Base-by-base conservation (phyloP, 164 flowering plant genomes). In the Berberis vulgaris region DNA sequence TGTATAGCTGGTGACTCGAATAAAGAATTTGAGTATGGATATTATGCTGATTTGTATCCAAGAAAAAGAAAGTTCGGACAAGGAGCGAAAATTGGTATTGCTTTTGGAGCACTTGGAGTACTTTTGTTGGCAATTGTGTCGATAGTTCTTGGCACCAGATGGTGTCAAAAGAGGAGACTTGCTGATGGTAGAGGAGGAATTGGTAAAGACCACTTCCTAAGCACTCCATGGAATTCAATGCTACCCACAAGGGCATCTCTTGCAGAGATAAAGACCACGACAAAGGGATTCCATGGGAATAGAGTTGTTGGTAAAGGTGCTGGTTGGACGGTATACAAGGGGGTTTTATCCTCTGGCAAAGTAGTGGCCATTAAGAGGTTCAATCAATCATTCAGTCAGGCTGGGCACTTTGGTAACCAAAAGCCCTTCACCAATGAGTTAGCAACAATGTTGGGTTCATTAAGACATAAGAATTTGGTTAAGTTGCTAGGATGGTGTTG, bases 401-500 rank as follows among this genome's bases (percentile, higher is more conserved):
- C 55, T 1, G 75, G 67, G 10, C 40, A 54, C 26, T 26, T 26
- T 49, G 67, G 76, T 5, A 73, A 73, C 52, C 26, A 26, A 26
- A 26, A 26, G 26, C 82, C 86, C 8, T 89, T 84, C 60, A 65
- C 58, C 5, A 78, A 72, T 1, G 96, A 89, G 71, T 73, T 89
- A 57, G 77, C 79, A 1, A 81, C 86, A 50, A 81, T 84, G 80
- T 71, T 65, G 38, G 82, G 83, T 60, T 78, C 82, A 70, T 77
- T 87, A 50, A 69, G 77, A 59, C 97, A 90, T 79, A 81, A 73
- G 62, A 83, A 90, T 61, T 67, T 91, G 50, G 84, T 91, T 43
- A 85, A 83, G 75, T 80, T 91, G 7, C 83, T 73, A 52, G 97
- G 97, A 11, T 91, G 97, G 96, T 91, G 97, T 71, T 77, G 81